A percentile compares a stretch with the other conserved stretches of the same genome.
phyloP scores from a whole-genome alignment of 768 basidiomycete species.

The Leucosporidium scottii region DNA sequence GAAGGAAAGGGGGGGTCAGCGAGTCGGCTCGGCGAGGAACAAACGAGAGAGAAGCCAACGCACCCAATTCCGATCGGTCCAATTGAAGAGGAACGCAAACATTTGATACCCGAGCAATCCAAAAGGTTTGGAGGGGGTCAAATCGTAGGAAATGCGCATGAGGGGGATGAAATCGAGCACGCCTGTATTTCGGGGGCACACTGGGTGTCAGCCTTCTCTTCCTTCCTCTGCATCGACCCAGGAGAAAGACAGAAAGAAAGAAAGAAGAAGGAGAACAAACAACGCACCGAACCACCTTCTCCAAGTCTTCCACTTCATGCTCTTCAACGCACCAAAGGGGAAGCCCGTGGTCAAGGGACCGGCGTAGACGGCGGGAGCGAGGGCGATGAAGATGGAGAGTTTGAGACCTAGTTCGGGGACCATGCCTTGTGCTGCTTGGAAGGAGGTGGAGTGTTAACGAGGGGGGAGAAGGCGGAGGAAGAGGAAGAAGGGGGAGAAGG shows the following conservation, averaged over 20 bases:
- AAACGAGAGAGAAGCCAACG: neutral
- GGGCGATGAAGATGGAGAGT: conserved; percentile 48
- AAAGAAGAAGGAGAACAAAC: conserved; percentile 22
- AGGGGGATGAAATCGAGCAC: conserved; percentile 51
- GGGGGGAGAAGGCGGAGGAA: neutral
- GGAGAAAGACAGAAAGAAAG: neutral
- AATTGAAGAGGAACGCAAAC: conserved; percentile 49
- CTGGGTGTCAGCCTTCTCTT: neutral
- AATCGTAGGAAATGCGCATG: conserved; percentile 49
- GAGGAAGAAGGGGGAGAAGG: neutral
- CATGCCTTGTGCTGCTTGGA: conserved; percentile 44
- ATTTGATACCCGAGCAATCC: conserved; percentile 47
- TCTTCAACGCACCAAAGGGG: conserved; percentile 47
- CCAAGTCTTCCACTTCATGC: conserved; percentile 49
- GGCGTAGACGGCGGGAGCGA: conserved; percentile 51
- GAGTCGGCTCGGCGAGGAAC: neutral
- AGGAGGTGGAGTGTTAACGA: neutral
- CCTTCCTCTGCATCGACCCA: no score
- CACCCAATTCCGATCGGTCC: conserved; percentile 51
- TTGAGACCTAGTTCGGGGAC: conserved; percentile 48
- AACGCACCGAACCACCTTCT: conserved; percentile 45
- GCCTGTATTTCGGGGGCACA: conserved; percentile 36
- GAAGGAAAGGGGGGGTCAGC: neutral
- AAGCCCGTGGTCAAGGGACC: conserved; percentile 49
- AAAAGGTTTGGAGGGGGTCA: conserved; percentile 46